These are phyloP conservation scores for Prototheca wickerhamii DNA, from an alignment of 163 green algal genomes.

Conservation along the genomic window DNA sequence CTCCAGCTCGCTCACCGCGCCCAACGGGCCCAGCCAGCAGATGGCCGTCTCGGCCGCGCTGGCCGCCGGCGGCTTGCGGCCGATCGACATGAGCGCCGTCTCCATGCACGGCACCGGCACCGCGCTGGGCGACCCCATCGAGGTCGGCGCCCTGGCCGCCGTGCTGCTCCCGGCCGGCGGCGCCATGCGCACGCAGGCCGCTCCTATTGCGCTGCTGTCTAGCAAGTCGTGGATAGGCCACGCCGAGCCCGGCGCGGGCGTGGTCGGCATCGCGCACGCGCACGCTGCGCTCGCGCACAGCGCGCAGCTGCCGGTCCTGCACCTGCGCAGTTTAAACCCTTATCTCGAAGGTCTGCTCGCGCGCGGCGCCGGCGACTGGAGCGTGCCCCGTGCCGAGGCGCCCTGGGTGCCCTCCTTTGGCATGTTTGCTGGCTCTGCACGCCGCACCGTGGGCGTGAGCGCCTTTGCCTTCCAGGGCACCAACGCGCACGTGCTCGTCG, in stretches of 20 bases:
- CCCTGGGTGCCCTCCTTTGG: not conserved
- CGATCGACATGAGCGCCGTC: slow-evolving; percentile 22
- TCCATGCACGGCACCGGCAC: slow-evolving; percentile 79
- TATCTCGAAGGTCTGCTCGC: slow-evolving; percentile 26
- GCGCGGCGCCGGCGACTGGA: slow-evolving; percentile 10
- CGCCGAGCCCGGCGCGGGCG: slow-evolving; percentile 36
- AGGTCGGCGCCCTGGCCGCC: slow-evolving; percentile 50
- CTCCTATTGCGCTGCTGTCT: slow-evolving; percentile 28
- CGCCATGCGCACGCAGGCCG: not conserved
- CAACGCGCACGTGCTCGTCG: slow-evolving; percentile 58
- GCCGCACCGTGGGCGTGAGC: slow-evolving; percentile 37
- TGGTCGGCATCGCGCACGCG: slow-evolving; percentile 27
- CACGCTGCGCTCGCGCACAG: slow-evolving; percentile 7
- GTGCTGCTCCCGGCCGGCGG: slow-evolving; percentile 17
- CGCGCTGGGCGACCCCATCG: slow-evolving; percentile 49
- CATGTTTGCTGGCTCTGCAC: not conserved
- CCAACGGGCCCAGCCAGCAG: slow-evolving; percentile 57
- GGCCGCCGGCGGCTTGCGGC: slow-evolving; percentile 20
- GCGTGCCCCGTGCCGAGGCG: slow-evolving; percentile 3
- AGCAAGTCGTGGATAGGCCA: slow-evolving; percentile 43
- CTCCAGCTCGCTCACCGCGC: slow-evolving; percentile 57
- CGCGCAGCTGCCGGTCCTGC: slow-evolving; percentile 19
- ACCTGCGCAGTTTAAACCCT: slow-evolving; percentile 36
- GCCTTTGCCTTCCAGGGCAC: slow-evolving; percentile 84
- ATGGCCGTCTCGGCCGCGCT: slow-evolving; percentile 55